Percentiles rank a stretch among this genome's conserved stretches.
phyloP scores from a whole-genome alignment of 257 asterid genomes.

The Nemophila menziesii region DNA sequence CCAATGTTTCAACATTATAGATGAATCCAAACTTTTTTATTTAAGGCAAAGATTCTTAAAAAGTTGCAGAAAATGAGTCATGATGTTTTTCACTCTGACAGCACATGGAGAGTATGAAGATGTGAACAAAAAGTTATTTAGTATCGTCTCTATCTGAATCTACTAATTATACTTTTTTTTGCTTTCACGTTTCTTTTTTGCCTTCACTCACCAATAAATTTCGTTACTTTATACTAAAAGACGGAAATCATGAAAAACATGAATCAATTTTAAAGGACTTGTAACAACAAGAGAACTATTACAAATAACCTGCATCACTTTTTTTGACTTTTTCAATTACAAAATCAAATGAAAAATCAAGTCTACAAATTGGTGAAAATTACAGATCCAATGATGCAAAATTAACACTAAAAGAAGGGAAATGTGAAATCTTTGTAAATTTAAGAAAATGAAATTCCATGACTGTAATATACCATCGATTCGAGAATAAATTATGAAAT shows the following conservation, averaged over 20 bases:
- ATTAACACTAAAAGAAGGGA: background rate
- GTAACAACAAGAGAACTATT: slow-evolving; percentile 21
- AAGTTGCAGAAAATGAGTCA: slow-evolving; percentile 8
- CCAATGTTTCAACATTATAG: background rate
- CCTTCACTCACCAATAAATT: slow-evolving; percentile 20
- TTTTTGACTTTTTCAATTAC: slow-evolving; percentile 3
- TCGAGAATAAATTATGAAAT: too few species aligned
- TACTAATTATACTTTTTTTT: slow-evolving; percentile 17
- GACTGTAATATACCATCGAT: too few species aligned
- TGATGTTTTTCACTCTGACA: slow-evolving; percentile 14
- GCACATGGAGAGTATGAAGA: slow-evolving; percentile 22
- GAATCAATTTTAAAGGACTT: slow-evolving; percentile 25
- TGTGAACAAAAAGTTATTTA: slow-evolving; percentile 20
- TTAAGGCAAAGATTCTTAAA: too few species aligned
- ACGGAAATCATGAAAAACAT: slow-evolving; percentile 18
- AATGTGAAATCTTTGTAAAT: slow-evolving; percentile 1
- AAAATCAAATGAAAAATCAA: slow-evolving; percentile 3
- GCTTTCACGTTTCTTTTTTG: slow-evolving; percentile 13
- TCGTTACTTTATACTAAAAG: slow-evolving; percentile 26
- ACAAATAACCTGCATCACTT: slow-evolving; percentile 2
- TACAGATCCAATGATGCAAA: background rate
- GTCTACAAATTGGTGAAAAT: background rate
- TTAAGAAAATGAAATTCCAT: background rate
- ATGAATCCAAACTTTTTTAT: slow-evolving; percentile 16
- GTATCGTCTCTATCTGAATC: slow-evolving; percentile 34